A percentile compares a stretch with the other conserved stretches of the same genome.
Conservation (phyloP, 2,329 filamentous ascomycete species). For the Lasiodiplodia sp. region DNA sequence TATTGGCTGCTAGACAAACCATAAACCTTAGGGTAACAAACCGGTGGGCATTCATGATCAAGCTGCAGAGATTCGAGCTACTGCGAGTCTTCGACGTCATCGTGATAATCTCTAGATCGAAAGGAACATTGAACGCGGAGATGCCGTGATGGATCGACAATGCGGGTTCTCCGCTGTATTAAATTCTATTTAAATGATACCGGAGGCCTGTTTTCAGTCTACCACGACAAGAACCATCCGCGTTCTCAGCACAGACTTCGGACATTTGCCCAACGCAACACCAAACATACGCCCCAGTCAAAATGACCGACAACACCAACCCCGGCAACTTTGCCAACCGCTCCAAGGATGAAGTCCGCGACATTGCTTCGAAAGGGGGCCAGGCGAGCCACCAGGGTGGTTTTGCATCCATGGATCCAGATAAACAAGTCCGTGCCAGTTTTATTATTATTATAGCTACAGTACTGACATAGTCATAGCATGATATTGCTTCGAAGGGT, state of each 20-base stretch:
- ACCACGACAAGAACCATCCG: accelerated
- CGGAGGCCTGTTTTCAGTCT: accelerated
- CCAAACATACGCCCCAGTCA: not conserved
- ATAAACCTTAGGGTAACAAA: not conserved
- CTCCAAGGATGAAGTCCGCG: constrained; percentile 54
- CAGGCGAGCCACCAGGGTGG: constrained; percentile 46
- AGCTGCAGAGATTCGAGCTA: not conserved
- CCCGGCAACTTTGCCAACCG: constrained; percentile 61
- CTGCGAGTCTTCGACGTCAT: not conserved
- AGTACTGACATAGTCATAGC: constrained; percentile 41
- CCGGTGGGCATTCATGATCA: not conserved
- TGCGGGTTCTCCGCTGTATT: not conserved
- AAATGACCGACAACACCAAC: constrained; percentile 45
- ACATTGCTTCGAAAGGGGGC: constrained; percentile 55
- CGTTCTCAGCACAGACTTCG: not conserved
- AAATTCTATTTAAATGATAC: not conserved
- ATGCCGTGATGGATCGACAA: not conserved
- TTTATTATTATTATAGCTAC: too few relatives aligned
- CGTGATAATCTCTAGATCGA: not conserved
- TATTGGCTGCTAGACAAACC: too few relatives aligned
- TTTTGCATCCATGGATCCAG: constrained; percentile 47
- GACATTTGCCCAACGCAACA: not conserved
- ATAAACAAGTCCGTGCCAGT: constrained; percentile 39
- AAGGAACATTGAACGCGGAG: not conserved
- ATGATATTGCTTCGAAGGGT: constrained; percentile 63